Conservation (phyloP, 306 rosid genomes). For the Fragaria vesca region DNA sequence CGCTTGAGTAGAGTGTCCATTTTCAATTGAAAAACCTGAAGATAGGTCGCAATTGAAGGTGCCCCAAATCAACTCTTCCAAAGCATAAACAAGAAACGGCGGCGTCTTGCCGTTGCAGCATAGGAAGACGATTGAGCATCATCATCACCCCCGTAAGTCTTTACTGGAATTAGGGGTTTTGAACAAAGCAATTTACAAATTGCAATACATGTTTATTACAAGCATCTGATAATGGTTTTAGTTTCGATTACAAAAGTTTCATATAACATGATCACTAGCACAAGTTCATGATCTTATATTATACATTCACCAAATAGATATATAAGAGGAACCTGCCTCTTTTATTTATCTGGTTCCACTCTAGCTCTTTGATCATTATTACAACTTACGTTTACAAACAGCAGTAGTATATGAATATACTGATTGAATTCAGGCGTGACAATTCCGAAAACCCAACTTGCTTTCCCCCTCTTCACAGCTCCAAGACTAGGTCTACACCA, state of each 20-base stretch:
- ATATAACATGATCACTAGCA: not conserved
- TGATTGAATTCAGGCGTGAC: constrained; percentile 12
- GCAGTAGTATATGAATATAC: constrained; percentile 18
- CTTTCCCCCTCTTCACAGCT: constrained; percentile 54
- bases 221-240: not conserved
- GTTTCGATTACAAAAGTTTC: not conserved
- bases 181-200: not conserved
- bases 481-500: constrained; percentile 73
- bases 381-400: constrained; percentile 10
- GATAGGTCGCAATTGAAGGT: not conserved
- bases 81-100: not conserved
- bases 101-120: not conserved
- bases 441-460: constrained; percentile 22
- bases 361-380: not conserved
- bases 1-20: not conserved
- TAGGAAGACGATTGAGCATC: not conserved
- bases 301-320: constrained; percentile 2
- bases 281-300: constrained; percentile 2
- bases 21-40: not conserved
- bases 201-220: not conserved
- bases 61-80: not conserved
- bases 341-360: not conserved
- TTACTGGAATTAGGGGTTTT: not conserved
- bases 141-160: not conserved
- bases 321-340: constrained; percentile 8